phyloP scores from a whole-genome alignment of 495 filamentous ascomycete genomes.

The Lasiosphaeria ovina region DNA sequence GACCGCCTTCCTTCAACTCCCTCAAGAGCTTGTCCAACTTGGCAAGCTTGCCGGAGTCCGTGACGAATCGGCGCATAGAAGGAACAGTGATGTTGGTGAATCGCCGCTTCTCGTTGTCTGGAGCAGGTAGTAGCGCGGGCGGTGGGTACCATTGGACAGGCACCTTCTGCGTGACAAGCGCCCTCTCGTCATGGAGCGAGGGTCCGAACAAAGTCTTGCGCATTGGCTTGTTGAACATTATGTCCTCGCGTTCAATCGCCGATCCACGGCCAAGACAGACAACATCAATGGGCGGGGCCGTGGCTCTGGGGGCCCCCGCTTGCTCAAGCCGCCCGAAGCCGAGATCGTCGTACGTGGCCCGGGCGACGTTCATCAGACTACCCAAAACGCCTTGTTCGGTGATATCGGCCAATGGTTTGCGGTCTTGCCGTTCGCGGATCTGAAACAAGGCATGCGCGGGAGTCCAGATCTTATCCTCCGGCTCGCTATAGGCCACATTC shows the following conservation, averaged over 20 bases:
- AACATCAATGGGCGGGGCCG: slow-evolving; percentile 85
- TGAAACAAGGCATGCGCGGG: slow-evolving; percentile 77
- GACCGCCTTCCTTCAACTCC: slow-evolving; percentile 84
- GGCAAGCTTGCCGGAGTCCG: slow-evolving; percentile 93
- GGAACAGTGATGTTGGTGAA: slow-evolving; percentile 91
- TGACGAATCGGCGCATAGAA: slow-evolving; percentile 98
- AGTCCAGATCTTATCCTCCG: slow-evolving; percentile 57
- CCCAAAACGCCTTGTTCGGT: slow-evolving; percentile 70
- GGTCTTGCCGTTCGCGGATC: slow-evolving; percentile 68
- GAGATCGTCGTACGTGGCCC: slow-evolving; percentile 59
- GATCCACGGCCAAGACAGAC: slow-evolving; percentile 67
- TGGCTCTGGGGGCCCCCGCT: slow-evolving; percentile 67
- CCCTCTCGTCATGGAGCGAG: slow-evolving; percentile 63
- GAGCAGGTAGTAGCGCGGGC: slow-evolving; percentile 65
- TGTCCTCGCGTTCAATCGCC: slow-evolving; percentile 64
- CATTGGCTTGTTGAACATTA: slow-evolving; percentile 73
- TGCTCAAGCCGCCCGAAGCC: slow-evolving; percentile 78
- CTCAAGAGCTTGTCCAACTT: slow-evolving; percentile 85
- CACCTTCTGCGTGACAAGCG: slow-evolving; percentile 66
- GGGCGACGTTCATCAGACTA: slow-evolving; percentile 77
- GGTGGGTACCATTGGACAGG: slow-evolving; percentile 62
- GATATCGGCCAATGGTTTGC: slow-evolving; percentile 64
- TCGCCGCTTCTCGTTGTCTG: slow-evolving; percentile 72
- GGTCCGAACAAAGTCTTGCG: slow-evolving; percentile 73
- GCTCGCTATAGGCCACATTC: slow-evolving; percentile 43